These are phyloP conservation scores for Aspergillus wentii DNA, from an alignment of 495 filamentous ascomycete species.

Conservation along the genomic window DNA sequence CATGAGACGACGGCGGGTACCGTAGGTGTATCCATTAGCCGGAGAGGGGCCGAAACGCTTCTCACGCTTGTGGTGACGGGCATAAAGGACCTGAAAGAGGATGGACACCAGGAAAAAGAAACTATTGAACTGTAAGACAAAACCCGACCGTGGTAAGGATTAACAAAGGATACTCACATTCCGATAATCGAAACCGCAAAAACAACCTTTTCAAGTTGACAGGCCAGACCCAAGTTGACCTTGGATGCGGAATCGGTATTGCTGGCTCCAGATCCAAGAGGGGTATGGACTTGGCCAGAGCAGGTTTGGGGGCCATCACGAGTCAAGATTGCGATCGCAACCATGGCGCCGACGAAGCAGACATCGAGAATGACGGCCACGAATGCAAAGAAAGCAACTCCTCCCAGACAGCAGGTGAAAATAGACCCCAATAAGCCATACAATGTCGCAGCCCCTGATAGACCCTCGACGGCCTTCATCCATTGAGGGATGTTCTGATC, in stretches of 20 bases:
- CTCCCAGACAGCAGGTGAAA: conserved; percentile 74
- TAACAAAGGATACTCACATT: conserved; percentile 54
- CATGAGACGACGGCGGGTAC: conserved; percentile 43
- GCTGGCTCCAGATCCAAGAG: conserved; percentile 58
- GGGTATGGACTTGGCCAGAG: conserved; percentile 57
- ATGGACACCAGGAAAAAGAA: conserved; percentile 65
- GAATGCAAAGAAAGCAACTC: conserved; percentile 66
- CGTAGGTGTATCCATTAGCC: conserved; percentile 72
- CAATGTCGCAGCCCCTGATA: conserved; percentile 65
- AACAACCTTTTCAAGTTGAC: conserved; percentile 63
- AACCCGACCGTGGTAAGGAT: not conserved
- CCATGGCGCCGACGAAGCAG: conserved; percentile 72
- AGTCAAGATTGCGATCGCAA: conserved; percentile 71
- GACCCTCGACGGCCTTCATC: conserved; percentile 74
- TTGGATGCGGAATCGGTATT: conserved; percentile 27
- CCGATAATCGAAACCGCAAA: conserved; percentile 76
- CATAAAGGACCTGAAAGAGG: conserved; percentile 56
- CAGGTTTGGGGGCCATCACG: conserved; percentile 60
- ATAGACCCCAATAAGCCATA: conserved; percentile 68
- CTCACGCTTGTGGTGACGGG: conserved; percentile 70
- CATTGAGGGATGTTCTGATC: conserved; percentile 54
- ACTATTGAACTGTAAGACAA: conserved; percentile 27
- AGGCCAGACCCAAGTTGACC: conserved; percentile 50
- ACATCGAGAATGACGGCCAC: conserved; percentile 76
- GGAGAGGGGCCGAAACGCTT: conserved; percentile 75